These are phyloP conservation scores for Leccinum fuscescens DNA, from an alignment of 1,284 basidiomycete genomes.

Conservation along the genomic window DNA sequence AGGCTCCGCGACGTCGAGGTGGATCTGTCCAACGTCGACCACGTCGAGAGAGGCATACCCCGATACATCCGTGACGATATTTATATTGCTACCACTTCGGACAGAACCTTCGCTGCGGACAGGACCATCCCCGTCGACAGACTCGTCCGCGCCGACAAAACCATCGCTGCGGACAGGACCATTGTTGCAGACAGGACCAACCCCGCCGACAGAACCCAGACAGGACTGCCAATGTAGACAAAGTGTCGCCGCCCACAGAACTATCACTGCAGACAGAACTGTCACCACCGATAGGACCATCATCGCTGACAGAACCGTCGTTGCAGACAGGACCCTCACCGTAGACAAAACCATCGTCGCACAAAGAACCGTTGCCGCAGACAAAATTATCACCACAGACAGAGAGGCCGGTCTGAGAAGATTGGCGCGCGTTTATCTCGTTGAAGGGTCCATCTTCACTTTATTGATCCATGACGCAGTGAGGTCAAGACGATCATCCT, in stretches of 20 bases:
- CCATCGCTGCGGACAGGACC: background rate
- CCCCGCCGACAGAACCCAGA: no score
- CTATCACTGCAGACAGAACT: no score
- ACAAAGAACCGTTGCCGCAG: background rate
- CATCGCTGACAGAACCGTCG: background rate
- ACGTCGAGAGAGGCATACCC: slow-evolving; percentile 29
- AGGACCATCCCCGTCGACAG: no score
- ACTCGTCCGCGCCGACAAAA: background rate
- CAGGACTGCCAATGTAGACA: background rate
- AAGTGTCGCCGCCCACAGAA: background rate
- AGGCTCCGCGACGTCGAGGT: background rate
- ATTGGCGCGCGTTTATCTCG: background rate
- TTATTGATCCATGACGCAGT: background rate
- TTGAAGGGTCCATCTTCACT: background rate
- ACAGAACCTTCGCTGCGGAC: background rate
- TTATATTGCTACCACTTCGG: background rate
- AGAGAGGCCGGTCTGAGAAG: background rate
- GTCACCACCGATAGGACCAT: no score
- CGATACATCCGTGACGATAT: slow-evolving; percentile 23
- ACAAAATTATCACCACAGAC: background rate
- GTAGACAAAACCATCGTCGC: no score
- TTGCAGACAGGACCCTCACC: no score
- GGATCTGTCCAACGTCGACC: slow-evolving; percentile 26
- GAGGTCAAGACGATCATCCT: background rate
- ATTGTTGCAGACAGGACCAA: no score